Percentiles rank a stretch among this genome's conserved stretches.
Evolutionary conservation across 192 early-diverging fungal genomes (phyloP).

Genomic region (Backusella mclennaniae): DNA sequence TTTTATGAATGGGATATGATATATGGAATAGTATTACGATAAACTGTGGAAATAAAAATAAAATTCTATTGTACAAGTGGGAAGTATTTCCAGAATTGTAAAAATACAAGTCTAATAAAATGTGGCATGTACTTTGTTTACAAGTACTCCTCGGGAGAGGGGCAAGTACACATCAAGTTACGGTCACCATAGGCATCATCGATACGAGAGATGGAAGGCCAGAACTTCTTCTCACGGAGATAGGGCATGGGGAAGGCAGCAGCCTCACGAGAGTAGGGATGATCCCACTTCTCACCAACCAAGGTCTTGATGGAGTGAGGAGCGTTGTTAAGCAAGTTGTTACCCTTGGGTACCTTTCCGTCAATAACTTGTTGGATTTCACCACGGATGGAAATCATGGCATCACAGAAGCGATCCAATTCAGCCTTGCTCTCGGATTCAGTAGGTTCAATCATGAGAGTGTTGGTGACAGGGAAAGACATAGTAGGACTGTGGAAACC

Average conservation of each 20-base stretch:
- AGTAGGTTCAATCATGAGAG: conserved; percentile 99
- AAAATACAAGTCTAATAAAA: background rate
- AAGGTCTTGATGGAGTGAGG: conserved; percentile 86
- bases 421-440: conserved; percentile 94
- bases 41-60: conserved; percentile 7
- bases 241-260: conserved; percentile 90
- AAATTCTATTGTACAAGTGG: background rate
- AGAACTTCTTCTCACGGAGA: conserved; percentile 92
- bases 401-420: conserved; percentile 97
- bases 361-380: conserved; percentile 91
- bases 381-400: conserved; percentile 92
- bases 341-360: conserved; percentile 77
- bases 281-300: conserved; percentile 81
- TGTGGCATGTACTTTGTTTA: background rate
- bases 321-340: conserved; percentile 86
- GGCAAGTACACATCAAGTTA: conserved; percentile 95
- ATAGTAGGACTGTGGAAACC: conserved; percentile 99
- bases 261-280: conserved; percentile 79
- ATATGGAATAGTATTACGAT: conserved; percentile 4
- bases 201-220: conserved; percentile 89
- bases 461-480: conserved; percentile 99
- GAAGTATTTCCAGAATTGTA: background rate
- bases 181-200: conserved; percentile 97
- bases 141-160: conserved; percentile 80
- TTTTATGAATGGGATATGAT: background rate